phyloP scores from a whole-genome alignment of 176 grass and related monocot species.

The Eleusine indica region DNA sequence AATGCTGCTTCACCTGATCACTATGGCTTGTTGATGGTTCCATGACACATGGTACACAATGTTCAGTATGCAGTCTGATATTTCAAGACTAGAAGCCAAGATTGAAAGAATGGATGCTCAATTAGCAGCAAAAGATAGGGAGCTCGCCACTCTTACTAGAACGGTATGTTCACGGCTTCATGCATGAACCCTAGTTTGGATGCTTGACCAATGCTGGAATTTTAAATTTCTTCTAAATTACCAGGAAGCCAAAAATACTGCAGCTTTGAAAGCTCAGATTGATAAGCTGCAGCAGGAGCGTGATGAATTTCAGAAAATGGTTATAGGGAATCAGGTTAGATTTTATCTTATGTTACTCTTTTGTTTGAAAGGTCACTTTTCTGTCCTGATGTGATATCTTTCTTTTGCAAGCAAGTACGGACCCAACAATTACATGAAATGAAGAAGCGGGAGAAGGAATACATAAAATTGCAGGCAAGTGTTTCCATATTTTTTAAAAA shows the following conservation, averaged over 20 bases:
- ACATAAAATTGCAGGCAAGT: constrained; percentile 91
- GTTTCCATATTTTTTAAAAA: constrained; percentile 4
- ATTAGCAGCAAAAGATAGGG: constrained; percentile 89
- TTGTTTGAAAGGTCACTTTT: constrained; percentile 11
- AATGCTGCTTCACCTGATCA: constrained; percentile 22
- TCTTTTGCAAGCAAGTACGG: constrained; percentile 81
- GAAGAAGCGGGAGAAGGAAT: constrained; percentile 99
- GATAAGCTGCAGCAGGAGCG: constrained; percentile 96
- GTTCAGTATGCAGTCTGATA: constrained; percentile 89
- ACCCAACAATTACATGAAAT: constrained; percentile 99
- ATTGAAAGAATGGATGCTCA: constrained; percentile 98
- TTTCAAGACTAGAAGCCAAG: constrained; percentile 92
- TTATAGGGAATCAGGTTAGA: constrained; percentile 97
- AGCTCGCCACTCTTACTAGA: constrained; percentile 86
- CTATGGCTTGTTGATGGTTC: constrained; percentile 13
- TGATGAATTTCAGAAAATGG: constrained; percentile 99
- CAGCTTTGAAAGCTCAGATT: constrained; percentile 88
- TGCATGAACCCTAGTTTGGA: constrained; percentile 26
- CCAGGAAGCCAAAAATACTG: constrained; percentile 89
- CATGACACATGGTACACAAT: neutral
- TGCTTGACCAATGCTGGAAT: constrained; percentile 17
- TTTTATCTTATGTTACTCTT: neutral
- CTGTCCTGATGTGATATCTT: constrained; percentile 35
- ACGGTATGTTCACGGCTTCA: constrained; percentile 45
- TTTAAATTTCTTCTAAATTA: constrained; percentile 41